Conservation (phyloP, 225 moss, liverwort and hornwort species). For the Physcomitrium patens region DNA sequence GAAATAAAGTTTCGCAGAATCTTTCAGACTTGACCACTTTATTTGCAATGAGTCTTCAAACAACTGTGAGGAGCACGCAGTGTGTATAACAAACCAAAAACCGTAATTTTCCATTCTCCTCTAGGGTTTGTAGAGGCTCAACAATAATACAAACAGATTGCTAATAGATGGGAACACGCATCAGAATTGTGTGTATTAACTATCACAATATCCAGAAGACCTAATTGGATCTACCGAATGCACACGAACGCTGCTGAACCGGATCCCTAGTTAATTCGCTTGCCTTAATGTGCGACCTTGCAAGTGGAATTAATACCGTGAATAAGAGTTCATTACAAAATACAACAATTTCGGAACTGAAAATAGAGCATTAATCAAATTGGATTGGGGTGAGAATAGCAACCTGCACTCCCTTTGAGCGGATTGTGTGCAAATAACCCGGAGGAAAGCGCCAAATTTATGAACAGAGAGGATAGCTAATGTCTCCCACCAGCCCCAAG, state of each 20-base stretch:
- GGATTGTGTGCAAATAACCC: neutral
- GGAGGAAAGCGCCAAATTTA: neutral
- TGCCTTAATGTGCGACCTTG: neutral
- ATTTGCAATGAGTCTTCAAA: neutral
- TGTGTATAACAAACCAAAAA: neutral
- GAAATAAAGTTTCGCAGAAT: neutral
- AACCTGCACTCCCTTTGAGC: neutral
- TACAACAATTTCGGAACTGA: neutral
- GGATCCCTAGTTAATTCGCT: too few relatives aligned
- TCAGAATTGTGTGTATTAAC: neutral
- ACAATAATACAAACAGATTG: neutral
- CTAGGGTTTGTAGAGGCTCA: neutral
- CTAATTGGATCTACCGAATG: too few relatives aligned
- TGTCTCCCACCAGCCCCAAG: neutral
- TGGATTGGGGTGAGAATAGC: neutral
- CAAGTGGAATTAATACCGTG: neutral
- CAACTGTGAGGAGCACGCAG: neutral
- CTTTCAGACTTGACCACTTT: neutral
- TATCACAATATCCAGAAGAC: too few relatives aligned
- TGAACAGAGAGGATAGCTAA: neutral
- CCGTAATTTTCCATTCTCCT: constrained; percentile 16
- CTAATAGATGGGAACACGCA: neutral
- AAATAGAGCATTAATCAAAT: neutral
- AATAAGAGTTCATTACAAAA: neutral
- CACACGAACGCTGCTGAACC: too few relatives aligned